phyloP scores from a whole-genome alignment of 345 rosid species.

The Eucalyptus regnans region DNA sequence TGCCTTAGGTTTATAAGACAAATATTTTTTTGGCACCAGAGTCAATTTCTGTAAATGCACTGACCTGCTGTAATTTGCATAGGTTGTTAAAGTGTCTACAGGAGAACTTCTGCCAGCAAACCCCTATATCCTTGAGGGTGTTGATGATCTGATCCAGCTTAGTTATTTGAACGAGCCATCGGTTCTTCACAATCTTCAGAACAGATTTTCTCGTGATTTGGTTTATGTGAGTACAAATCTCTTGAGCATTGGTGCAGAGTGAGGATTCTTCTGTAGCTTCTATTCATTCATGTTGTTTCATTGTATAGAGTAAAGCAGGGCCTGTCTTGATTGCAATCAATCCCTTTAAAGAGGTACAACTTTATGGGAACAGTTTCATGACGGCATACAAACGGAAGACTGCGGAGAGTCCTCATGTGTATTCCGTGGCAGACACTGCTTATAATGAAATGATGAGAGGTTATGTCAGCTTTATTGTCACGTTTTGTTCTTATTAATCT shows the following conservation, averaged over 20 bases:
- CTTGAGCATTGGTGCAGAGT: background rate
- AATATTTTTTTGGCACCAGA: background rate
- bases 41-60: background rate
- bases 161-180: conserved; percentile 96
- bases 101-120: conserved; percentile 87
- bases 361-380: conserved; percentile 53
- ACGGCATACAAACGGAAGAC: conserved; percentile 51
- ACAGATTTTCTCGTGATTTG: conserved; percentile 65
- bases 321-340: conserved; percentile 82
- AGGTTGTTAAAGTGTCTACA: conserved; percentile 71
- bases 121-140: conserved; percentile 83
- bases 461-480: conserved; percentile 6
- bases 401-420: conserved; percentile 67
- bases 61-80: conserved; percentile 6
- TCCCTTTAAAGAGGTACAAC: conserved; percentile 62
- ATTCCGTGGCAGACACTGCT: conserved; percentile 72
- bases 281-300: background rate
- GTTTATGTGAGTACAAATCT: conserved; percentile 64
- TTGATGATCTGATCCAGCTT: conserved; percentile 83
- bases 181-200: conserved; percentile 70
- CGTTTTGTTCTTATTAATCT: background rate
- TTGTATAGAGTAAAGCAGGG: conserved; percentile 81
- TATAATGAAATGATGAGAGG: conserved; percentile 95
- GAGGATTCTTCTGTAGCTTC: background rate
- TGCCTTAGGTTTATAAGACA: background rate